Conservation (phyloP, 139 green algal species). For the Spirogloea muscicola region DNA sequence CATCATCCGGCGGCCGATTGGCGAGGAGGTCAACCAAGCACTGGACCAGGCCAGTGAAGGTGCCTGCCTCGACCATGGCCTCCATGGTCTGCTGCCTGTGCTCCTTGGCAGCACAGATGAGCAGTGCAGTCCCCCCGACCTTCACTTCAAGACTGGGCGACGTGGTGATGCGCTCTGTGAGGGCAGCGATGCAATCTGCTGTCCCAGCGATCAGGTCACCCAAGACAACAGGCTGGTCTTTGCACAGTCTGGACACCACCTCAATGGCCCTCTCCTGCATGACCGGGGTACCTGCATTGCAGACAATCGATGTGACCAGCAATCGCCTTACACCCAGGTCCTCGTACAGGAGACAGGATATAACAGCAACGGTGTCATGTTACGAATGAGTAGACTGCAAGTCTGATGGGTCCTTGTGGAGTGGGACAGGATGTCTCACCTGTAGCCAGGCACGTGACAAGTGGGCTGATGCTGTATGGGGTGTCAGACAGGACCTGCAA, state of each 20-base stretch:
- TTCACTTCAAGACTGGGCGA: slow-evolving; percentile 29
- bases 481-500: slow-evolving; percentile 38
- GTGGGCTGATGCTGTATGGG: slow-evolving; percentile 23
- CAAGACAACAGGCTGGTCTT: slow-evolving; percentile 28
- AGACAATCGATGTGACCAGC: no score
- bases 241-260: slow-evolving; percentile 38
- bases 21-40: slow-evolving; percentile 38
- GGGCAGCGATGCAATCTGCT: slow-evolving; percentile 24
- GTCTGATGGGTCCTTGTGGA: no score
- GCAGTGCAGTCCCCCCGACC: slow-evolving; percentile 32
- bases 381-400: no score
- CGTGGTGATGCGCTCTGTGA: slow-evolving; percentile 25
- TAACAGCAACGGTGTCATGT: no score
- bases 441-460: slow-evolving; percentile 23
- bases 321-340: no score
- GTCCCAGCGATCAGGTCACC: slow-evolving; percentile 27
- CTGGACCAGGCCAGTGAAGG: slow-evolving; percentile 10
- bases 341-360: no score
- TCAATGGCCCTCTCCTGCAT: slow-evolving; percentile 41
- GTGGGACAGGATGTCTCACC: no score
- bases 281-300: background rate
- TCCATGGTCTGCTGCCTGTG: slow-evolving; percentile 32
- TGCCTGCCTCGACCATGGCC: slow-evolving; percentile 18
- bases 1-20: background rate
- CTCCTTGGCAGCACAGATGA: slow-evolving; percentile 42